Evolutionary conservation across 1,139 yeast species (phyloP).

Genomic region (Pneumocystis canis): DNA sequence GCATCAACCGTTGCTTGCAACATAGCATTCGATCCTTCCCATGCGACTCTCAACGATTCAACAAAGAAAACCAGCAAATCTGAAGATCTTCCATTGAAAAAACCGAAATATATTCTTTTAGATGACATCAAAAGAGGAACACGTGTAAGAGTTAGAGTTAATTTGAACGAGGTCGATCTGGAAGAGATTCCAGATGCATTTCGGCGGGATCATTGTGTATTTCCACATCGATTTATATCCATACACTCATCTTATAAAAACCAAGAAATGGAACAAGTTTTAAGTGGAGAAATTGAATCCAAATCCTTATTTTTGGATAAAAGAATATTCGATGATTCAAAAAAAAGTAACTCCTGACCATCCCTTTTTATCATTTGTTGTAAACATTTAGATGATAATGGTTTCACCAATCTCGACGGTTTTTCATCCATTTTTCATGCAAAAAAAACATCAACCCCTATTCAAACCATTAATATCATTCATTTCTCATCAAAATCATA

Average conservation of each 20-base stretch:
- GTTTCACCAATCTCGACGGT: background rate
- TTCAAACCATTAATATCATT: too few relatives aligned
- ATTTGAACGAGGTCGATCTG: background rate
- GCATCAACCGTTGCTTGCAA: too few relatives aligned
- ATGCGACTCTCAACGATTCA: too few relatives aligned
- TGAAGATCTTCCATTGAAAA: background rate
- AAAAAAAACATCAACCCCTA: too few relatives aligned
- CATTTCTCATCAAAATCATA: too few relatives aligned
- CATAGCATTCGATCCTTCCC: too few relatives aligned
- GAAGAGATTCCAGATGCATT: constrained; percentile 2
- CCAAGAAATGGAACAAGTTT: background rate
- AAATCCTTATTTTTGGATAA: too few relatives aligned
- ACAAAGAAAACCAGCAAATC: constrained; percentile 5
- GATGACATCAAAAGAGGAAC: background rate
- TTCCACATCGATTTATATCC: background rate
- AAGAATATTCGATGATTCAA: too few relatives aligned
- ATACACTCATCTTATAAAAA: background rate
- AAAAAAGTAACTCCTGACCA: too few relatives aligned
- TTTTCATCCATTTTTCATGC: background rate
- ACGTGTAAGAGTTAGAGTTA: background rate
- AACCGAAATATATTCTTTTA: background rate
- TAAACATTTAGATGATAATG: too few relatives aligned
- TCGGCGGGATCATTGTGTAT: constrained; percentile 3
- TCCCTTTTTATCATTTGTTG: too few relatives aligned
- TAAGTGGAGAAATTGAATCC: background rate